Evolutionary conservation across 768 basidiomycete genomes (phyloP).

Genomic region (Mycena maculata): DNA sequence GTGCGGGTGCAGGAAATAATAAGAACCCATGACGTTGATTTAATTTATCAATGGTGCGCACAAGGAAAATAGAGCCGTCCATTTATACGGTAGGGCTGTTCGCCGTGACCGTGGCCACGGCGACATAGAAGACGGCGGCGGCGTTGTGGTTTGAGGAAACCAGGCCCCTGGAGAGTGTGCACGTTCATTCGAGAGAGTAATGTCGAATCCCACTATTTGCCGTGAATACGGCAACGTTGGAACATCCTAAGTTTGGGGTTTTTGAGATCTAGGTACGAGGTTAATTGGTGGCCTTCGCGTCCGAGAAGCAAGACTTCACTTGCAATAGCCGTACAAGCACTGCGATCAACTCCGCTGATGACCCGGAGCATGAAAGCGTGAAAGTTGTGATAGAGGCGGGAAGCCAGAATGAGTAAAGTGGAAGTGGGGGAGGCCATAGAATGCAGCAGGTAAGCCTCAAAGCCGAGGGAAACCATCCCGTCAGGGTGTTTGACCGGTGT

Average conservation of each 20-base stretch:
- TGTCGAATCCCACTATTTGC: background rate
- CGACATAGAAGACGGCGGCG: constrained; percentile 1
- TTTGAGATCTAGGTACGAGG: constrained; percentile 3
- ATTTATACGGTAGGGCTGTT: constrained; percentile 13
- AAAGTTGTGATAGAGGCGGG: background rate
- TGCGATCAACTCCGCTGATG: constrained; percentile 1
- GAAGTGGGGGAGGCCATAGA: constrained; percentile 7
- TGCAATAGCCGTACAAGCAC: background rate
- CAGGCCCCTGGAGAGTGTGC: constrained; percentile 7
- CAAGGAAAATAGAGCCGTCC: constrained; percentile 12
- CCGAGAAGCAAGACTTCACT: constrained; percentile 9
- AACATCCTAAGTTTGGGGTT: background rate
- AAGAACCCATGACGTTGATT: constrained; percentile 2
- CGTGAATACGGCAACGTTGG: constrained; percentile 8
- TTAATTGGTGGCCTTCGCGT: constrained; percentile 7
- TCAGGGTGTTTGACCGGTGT: constrained; percentile 5
- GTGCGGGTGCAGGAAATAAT: constrained; percentile 4
- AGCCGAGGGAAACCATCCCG: constrained; percentile 8
- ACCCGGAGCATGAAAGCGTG: constrained; percentile 7
- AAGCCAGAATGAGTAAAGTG: constrained; percentile 5
- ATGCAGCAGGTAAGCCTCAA: constrained; percentile 6
- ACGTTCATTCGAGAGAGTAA: background rate
- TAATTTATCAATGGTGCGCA: constrained; percentile 19
- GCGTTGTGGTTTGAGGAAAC: constrained; percentile 10
- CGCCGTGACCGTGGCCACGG: constrained; percentile 18